A percentile compares a stretch with the other conserved stretches of the same genome.
phyloP scores from a whole-genome alignment of 495 filamentous ascomycete species.

The Melanomma pulvis-pyrius region DNA sequence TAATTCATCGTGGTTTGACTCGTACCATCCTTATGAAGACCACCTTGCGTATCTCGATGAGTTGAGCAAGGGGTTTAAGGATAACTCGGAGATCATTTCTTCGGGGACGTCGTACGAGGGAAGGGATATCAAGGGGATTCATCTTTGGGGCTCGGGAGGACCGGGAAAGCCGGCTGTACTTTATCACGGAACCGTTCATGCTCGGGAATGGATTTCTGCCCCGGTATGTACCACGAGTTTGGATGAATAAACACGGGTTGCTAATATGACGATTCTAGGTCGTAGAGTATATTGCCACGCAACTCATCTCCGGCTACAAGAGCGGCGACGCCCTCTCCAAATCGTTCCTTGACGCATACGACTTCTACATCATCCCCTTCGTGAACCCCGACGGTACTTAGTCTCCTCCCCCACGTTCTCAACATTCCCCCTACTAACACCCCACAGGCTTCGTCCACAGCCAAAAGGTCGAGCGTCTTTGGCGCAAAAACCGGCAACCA shows the following conservation, averaged over 20 bases:
- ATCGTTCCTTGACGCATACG: constrained; percentile 57
- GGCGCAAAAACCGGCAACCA: constrained; percentile 65
- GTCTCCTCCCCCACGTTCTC: neutral
- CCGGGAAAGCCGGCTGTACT: constrained; percentile 60
- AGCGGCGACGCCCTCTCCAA: constrained; percentile 45
- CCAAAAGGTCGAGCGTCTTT: constrained; percentile 59
- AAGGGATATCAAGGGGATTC: constrained; percentile 57
- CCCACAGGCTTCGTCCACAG: constrained; percentile 60
- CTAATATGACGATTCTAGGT: constrained; percentile 18
- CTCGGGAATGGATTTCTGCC: constrained; percentile 64
- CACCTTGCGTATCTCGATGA: constrained; percentile 57
- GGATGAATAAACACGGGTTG: neutral
- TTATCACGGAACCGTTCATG: constrained; percentile 64
- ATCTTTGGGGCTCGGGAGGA: constrained; percentile 57
- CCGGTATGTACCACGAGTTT: neutral
- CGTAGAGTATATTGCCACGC: constrained; percentile 59
- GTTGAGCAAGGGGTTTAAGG: constrained; percentile 50
- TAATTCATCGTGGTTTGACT: constrained; percentile 55
- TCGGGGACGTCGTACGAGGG: constrained; percentile 56
- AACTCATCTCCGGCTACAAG: constrained; percentile 53
- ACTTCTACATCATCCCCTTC: constrained; percentile 64
- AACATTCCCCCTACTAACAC: neutral
- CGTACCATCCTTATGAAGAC: constrained; percentile 59
- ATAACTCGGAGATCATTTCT: constrained; percentile 56
- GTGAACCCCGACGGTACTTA: constrained; percentile 61